These are phyloP conservation scores for Parmelia sp. DNA, from an alignment of 495 filamentous ascomycete genomes.

Conservation along the genomic window DNA sequence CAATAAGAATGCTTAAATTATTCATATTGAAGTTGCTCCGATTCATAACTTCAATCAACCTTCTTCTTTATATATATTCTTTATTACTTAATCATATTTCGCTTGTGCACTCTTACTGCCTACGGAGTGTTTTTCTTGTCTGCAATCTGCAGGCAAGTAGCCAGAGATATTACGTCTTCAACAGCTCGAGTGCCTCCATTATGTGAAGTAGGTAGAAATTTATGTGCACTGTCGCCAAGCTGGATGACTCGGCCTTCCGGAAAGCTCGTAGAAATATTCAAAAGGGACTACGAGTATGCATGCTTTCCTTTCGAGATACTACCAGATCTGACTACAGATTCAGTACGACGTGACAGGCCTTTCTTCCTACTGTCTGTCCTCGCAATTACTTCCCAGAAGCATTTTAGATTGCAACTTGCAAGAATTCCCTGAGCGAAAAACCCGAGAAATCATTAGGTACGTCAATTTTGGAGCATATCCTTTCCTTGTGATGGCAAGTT, in stretches of 20 bases:
- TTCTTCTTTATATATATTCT: too few relatives aligned
- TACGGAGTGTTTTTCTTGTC: conserved; percentile 45
- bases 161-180: conserved; percentile 64
- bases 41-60: too few relatives aligned
- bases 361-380: conserved; percentile 25
- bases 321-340: conserved; percentile 7
- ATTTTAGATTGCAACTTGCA: conserved; percentile 20
- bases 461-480: not conserved
- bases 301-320: not conserved
- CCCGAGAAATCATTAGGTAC: conserved; percentile 15
- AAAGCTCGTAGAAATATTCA: conserved; percentile 28
- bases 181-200: conserved; percentile 68
- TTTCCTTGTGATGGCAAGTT: too few relatives aligned
- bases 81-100: too few relatives aligned
- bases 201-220: conserved; percentile 65
- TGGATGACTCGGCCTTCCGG: conserved; percentile 51
- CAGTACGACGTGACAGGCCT: conserved; percentile 24
- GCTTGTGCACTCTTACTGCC: conserved; percentile 23
- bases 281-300: conserved; percentile 7
- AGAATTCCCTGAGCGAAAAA: conserved; percentile 19
- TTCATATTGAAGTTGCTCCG: too few relatives aligned
- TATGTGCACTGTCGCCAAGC: conserved; percentile 66
- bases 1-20: too few relatives aligned
- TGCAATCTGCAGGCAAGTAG: conserved; percentile 52
- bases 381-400: conserved; percentile 21